Evolutionary conservation across 2,329 filamentous ascomycete species (phyloP), one percentile per base, ranked within the genome.

Genomic region (Teratosphaeria zuluensis): DNA sequence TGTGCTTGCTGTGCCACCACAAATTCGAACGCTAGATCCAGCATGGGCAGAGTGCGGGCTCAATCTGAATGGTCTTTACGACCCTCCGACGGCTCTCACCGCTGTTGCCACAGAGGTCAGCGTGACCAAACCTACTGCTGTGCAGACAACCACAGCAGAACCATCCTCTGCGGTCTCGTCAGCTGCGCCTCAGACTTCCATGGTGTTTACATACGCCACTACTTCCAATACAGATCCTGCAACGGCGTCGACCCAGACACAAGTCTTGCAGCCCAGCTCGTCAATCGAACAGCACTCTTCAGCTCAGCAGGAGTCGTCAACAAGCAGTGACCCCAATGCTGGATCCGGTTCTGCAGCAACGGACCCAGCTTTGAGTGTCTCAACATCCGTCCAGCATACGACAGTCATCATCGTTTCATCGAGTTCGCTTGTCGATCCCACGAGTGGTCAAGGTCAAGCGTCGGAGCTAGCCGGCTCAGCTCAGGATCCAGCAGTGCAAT

Each of bases 31-130:
- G 46, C n/a, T 8, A 55, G 62, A 64, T 56, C 55, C 62, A 9
- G 56, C 58, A 12, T 65, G 63, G 63, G 30, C 48, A 30, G 53
- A 33, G 8, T 65, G 63, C 28, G 63, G 33, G 8, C 55, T 65
- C n/a, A 54, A 61, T 28, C 59, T 58, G 53, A 46, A 57, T 9
- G 63, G 63, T 19, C 31, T 62, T 11, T 61, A 60, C 38, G 62
- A 64, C 54, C 62, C 62, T 12, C 62, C 62, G 11, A 58, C 54
- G 6, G 61, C 59, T 21, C 52, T 63, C 19, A 56, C 54, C 7
- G 54, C 54, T 8, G 51, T 53, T 31, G 51, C 51, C 24, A 53
- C 51, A 4, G 51, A 53, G 51, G 51, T 12, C 31, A n/a, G 24
- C 7, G 51, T 53, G 16, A 48, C 42, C 42, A 11, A 19, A 48